These are phyloP conservation scores for Nannizzia gypsea DNA, from an alignment of 2,329 filamentous ascomycete species.

Conservation along the genomic window DNA sequence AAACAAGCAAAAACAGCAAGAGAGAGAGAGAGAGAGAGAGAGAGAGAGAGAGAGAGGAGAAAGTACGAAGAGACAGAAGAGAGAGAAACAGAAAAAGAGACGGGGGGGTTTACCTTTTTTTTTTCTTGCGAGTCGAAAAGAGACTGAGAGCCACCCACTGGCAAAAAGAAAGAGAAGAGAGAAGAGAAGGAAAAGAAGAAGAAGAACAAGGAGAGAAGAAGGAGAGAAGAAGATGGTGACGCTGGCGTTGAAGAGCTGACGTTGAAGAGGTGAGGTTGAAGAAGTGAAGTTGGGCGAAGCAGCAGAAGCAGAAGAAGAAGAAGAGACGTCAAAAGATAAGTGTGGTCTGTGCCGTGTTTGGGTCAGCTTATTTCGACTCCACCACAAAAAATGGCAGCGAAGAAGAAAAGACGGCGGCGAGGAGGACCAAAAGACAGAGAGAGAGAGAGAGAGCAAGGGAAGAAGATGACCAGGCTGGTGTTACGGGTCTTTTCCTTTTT, in stretches of 20 bases:
- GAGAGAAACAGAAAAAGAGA: constrained; percentile 12
- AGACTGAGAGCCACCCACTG: constrained; percentile 9
- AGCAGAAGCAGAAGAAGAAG: background rate
- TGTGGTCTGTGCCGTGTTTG: constrained; percentile 4
- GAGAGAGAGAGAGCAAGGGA: background rate
- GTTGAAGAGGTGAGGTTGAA: background rate
- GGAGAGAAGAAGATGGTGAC: constrained; percentile 1
- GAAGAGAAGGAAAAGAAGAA: constrained; percentile 18
- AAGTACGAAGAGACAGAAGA: constrained; percentile 16
- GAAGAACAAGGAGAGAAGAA: constrained; percentile 17
- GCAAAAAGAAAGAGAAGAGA: constrained; percentile 15
- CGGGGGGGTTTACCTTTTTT: constrained; percentile 9
- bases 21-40: constrained; percentile 7
- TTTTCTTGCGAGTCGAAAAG: background rate
- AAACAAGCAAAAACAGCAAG: background rate
- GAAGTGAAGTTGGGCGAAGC: background rate
- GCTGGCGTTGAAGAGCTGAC: background rate
- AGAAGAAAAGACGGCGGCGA: background rate
- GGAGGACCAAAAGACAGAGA: background rate
- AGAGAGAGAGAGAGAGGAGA: constrained; percentile 11
- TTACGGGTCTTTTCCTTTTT: background rate
- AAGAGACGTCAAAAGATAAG: background rate
- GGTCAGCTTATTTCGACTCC: background rate
- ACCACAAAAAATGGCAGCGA: background rate
- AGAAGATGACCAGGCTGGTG: background rate